These are phyloP conservation scores for Arthrobotrys musiformis DNA, from an alignment of 2,329 filamentous ascomycete genomes.

Conservation along the genomic window DNA sequence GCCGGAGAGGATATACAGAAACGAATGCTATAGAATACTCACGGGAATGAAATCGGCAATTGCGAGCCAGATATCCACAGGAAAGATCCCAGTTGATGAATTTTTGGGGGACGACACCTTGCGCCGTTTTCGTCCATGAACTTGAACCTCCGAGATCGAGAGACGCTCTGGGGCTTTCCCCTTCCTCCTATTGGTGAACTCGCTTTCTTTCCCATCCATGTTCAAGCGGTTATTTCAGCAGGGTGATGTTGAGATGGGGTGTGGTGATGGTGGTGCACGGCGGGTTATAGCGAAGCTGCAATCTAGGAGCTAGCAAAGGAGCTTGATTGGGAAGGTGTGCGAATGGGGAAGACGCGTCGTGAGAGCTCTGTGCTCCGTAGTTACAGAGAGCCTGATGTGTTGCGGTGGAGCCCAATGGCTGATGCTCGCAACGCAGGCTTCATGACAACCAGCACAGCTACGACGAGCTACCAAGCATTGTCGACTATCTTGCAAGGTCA, in stretches of 20 bases:
- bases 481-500: too few relatives aligned
- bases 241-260: background rate
- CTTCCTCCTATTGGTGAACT: background rate
- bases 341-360: background rate
- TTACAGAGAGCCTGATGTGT: background rate
- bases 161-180: constrained; percentile 15
- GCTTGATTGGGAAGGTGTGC: background rate
- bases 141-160: constrained; percentile 24
- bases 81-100: constrained; percentile 15
- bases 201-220: background rate
- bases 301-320: background rate
- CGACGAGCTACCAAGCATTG: too few relatives aligned
- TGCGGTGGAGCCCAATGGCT: background rate
- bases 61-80: constrained; percentile 38
- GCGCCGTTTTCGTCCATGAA: constrained; percentile 20
- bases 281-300: too few relatives aligned
- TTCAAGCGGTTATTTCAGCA: background rate
- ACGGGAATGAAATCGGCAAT: constrained; percentile 36
- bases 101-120: background rate
- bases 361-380: background rate
- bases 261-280: background rate
- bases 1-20: too few relatives aligned
- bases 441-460: too few relatives aligned
- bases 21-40: background rate
- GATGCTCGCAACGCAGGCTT: too few relatives aligned